phyloP scores from a whole-genome alignment of 2,329 filamentous ascomycete species.

The Cercospora sp. region DNA sequence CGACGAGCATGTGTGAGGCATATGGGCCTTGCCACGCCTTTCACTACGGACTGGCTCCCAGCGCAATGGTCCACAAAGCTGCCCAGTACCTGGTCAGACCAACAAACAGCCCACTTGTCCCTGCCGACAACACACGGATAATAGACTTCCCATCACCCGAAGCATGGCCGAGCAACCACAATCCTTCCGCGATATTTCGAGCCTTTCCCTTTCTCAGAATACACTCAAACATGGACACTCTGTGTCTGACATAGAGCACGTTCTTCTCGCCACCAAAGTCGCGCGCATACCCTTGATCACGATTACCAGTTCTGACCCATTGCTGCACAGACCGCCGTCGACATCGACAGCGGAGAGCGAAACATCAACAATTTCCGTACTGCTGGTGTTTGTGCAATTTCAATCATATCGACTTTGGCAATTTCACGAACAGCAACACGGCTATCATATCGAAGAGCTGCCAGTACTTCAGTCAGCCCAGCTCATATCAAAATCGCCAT shows the following conservation, averaged over 20 bases:
- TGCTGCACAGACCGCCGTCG: conserved; percentile 22
- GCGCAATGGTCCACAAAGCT: background rate
- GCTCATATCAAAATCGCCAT: conserved; percentile 4
- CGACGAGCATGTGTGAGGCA: background rate
- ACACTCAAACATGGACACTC: background rate
- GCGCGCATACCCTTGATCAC: background rate
- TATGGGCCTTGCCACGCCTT: background rate
- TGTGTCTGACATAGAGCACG: background rate
- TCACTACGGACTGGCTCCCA: background rate
- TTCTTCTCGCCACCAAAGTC: background rate
- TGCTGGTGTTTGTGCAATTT: background rate
- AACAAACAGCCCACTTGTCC: background rate
- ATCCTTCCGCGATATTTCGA: background rate
- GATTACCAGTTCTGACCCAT: conserved; percentile 16
- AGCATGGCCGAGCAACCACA: background rate
- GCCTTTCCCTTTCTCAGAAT: background rate
- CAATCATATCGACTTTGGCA: background rate
- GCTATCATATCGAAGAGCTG: background rate
- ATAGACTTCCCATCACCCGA: conserved; percentile 2
- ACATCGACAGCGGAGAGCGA: conserved; percentile 18
- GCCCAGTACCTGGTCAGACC: background rate
- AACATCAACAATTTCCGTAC: background rate
- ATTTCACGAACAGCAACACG: conserved; percentile 10
- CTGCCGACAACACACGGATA: background rate
- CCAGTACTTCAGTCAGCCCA: conserved; percentile 5